Base-by-base conservation (phyloP, 2,329 filamentous ascomycete species). In the Fusarium nygamai region DNA sequence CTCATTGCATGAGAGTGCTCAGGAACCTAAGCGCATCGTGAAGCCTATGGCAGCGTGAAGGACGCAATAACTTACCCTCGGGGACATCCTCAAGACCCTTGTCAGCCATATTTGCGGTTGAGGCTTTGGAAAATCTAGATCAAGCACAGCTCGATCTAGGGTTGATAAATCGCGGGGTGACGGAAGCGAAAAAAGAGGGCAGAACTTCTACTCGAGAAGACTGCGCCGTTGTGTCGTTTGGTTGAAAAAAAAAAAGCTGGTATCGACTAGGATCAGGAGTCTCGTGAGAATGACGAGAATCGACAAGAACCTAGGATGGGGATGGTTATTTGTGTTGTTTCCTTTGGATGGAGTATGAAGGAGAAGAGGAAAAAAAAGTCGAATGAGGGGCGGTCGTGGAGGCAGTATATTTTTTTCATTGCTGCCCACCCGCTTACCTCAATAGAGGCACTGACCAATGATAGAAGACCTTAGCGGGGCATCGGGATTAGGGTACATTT, bases 1-100 rank as follows among this genome's bases (percentile, higher is more conserved):
- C 43, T 41, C 58, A 41, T 33, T n/a, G 36, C 34, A 48, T 58
- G 53, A 60, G 36, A 14, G 38, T 53, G 51, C 61, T 50, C 33
- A 71, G 57, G 48, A 41, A 54, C 61, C 46, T 57, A 64, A 33
- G 46, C 63, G 44, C 43, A 61, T 69, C 53, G 64, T 47, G 59
- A 65, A 38, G 24, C 14, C 27, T 50, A 43, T 54, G 46, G 54
- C 50, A 64, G 39, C 12, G 68, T 39, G 47, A 62, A 38, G 20
- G 51, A 59, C 56, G 61, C 73, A 59, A 64, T 61, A 75, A 92
- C 94, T 89, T 89, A 97, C 94, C 91, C 90, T 97, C 95, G 85
- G 94, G 93, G 88, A 98, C 92, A 86, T 98, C 96, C 90, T 98
- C 95, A 89, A 98, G 94, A 90, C 96, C 96, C 91, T 97, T 98